Conservation (phyloP, 139 green algal genomes). For the Bryopsis sp. region DNA sequence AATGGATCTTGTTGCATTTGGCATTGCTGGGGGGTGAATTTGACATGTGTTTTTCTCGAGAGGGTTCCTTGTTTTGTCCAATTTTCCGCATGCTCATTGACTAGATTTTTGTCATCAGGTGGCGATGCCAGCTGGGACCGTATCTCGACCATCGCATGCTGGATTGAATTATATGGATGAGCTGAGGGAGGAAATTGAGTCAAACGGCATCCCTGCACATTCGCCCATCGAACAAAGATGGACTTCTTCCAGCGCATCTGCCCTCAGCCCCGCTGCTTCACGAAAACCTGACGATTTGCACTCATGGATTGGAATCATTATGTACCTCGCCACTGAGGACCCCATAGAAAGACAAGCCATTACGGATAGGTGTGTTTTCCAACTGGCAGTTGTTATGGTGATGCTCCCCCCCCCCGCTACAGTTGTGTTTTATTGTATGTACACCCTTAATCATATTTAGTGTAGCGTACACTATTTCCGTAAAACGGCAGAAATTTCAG, state of each 20-base stretch:
- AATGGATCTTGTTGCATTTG: too few relatives aligned
- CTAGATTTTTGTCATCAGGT: neutral
- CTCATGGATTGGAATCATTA: slow-evolving; percentile 96
- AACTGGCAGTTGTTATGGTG: neutral
- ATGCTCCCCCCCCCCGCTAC: too few relatives aligned
- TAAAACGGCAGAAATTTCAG: too few relatives aligned
- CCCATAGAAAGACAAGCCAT: slow-evolving; percentile 44
- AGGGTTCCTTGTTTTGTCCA: slow-evolving; percentile 14
- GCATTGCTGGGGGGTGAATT: too few relatives aligned
- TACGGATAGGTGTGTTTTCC: slow-evolving; percentile 42
- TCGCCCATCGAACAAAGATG: slow-evolving; percentile 95
- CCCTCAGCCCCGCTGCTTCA: slow-evolving; percentile 64
- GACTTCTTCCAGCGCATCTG: slow-evolving; percentile 49
- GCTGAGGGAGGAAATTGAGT: slow-evolving; percentile 68
- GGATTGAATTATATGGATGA: slow-evolving; percentile 71
- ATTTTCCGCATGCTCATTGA: neutral
- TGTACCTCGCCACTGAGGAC: slow-evolving; percentile 83
- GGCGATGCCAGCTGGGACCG: slow-evolving; percentile 16
- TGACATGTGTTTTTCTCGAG: too few relatives aligned
- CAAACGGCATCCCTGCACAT: slow-evolving; percentile 59
- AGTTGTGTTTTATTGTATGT: too few relatives aligned
- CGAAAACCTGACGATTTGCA: slow-evolving; percentile 30
- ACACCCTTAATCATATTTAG: too few relatives aligned
- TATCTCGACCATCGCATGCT: slow-evolving; percentile 14
- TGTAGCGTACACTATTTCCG: too few relatives aligned